phyloP scores from a whole-genome alignment of 2,329 filamentous ascomycete genomes.

The Pseudocercospora vitis region DNA sequence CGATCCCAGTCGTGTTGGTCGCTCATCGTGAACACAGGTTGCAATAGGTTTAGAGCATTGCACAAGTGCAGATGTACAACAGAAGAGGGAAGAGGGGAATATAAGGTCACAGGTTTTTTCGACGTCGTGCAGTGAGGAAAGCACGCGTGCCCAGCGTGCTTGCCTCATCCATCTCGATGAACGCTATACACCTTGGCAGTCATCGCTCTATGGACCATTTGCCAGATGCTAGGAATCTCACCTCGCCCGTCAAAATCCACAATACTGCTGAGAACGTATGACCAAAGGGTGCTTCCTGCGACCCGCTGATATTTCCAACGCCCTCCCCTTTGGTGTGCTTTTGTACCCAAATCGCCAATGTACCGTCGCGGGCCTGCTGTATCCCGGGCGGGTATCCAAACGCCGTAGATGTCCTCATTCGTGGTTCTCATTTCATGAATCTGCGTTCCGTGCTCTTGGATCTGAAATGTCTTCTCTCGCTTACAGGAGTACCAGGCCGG shows the following conservation, averaged over 20 bases:
- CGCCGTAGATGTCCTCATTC: slow-evolving; percentile 5
- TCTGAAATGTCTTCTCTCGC: slow-evolving; percentile 41
- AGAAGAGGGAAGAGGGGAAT: no score
- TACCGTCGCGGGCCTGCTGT: slow-evolving; percentile 16
- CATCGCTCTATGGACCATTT: no score
- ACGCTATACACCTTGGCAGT: no score
- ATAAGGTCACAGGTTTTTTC: neutral
- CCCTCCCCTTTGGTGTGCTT: neutral
- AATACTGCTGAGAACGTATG: neutral
- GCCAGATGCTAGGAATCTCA: no score
- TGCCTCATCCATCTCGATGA: no score
- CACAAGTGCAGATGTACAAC: neutral
- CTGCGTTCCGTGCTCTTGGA: slow-evolving; percentile 32
- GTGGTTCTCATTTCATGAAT: slow-evolving; percentile 42
- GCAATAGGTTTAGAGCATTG: neutral
- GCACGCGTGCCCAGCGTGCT: slow-evolving; percentile 11
- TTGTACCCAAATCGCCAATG: no score
- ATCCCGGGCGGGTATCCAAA: slow-evolving; percentile 18
- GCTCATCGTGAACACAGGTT: slow-evolving; percentile 14
- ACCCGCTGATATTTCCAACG: neutral
- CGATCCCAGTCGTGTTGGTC: slow-evolving; percentile 32
- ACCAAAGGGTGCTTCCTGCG: neutral
- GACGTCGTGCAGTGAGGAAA: slow-evolving; percentile 5
- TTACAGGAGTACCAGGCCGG: slow-evolving; percentile 37
- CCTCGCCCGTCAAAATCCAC: no score